Evolutionary conservation across 1,284 basidiomycete genomes (phyloP).

Genomic region (Inonotus hispidus): DNA sequence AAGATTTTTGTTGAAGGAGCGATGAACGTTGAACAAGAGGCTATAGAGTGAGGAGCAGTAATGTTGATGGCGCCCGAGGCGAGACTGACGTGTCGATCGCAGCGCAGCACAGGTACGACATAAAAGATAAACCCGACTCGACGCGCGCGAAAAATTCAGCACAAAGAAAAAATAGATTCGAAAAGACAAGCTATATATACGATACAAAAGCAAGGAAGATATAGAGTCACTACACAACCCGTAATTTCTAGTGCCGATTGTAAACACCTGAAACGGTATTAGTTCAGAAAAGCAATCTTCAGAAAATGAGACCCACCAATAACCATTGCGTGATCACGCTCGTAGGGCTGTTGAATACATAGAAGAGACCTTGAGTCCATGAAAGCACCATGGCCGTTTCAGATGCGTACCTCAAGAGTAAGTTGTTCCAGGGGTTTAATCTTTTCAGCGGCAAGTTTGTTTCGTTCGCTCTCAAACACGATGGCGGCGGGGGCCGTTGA

Average conservation of each 20-base stretch:
- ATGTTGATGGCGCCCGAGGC: not conserved
- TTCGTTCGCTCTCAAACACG: conserved; percentile 88
- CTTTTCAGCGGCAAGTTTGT: conserved; percentile 73
- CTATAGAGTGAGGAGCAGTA: not conserved
- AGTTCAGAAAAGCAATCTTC: not conserved
- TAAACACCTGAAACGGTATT: conserved; percentile 40
- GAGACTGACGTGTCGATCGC: conserved; percentile 5
- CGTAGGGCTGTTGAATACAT: conserved; percentile 47
- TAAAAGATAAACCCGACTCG: too few relatives aligned
- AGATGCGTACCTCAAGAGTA: conserved; percentile 56
- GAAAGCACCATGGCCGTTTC: not conserved
- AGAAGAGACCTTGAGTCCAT: not conserved
- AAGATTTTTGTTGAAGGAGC: not conserved
- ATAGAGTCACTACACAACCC: conserved; percentile 4
- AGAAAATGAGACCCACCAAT: conserved; percentile 39
- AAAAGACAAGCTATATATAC: not conserved
- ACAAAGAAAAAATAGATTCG: conserved; percentile 1
- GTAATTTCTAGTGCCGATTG: conserved; percentile 37
- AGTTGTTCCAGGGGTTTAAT: conserved; percentile 95
- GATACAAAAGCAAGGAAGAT: conserved; percentile 16
- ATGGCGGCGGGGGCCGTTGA: conserved; percentile 88
- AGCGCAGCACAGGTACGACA: not conserved
- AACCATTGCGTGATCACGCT: conserved; percentile 82
- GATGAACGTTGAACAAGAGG: not conserved
- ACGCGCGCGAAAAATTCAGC: too few relatives aligned